phyloP scores from a whole-genome alignment of 352 stramenopile genomes.

The Thraustochytrium sp. region DNA sequence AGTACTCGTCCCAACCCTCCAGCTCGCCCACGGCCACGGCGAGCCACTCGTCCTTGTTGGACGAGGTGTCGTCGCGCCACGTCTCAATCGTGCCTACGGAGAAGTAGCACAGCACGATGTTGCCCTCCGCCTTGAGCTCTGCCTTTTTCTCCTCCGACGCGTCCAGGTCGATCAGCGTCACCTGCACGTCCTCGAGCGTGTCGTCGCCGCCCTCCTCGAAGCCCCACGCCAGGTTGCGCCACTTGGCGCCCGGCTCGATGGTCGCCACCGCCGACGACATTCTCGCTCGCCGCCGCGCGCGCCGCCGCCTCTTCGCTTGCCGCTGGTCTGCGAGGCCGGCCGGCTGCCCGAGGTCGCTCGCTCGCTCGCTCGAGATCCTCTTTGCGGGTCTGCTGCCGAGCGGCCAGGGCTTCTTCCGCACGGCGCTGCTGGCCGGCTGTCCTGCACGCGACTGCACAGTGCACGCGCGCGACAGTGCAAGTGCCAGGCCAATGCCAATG shows the following conservation, averaged over 20 bases:
- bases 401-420: too few species aligned
- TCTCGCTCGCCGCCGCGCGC: background rate
- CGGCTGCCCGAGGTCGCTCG: too few species aligned
- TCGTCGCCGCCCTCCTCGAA: background rate
- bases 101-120: constrained; percentile 61
- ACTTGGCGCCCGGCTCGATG: background rate
- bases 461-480: too few species aligned
- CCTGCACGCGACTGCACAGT: too few species aligned
- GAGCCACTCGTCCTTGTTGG: constrained; percentile 50
- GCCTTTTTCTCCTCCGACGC: constrained; percentile 53
- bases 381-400: too few species aligned
- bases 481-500: too few species aligned
- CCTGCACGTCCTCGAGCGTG: background rate
- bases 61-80: constrained; percentile 54
- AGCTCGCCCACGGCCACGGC: constrained; percentile 51
- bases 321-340: too few species aligned
- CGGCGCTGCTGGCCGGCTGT: too few species aligned
- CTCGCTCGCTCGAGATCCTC: too few species aligned
- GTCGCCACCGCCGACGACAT: background rate
- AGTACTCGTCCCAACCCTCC: constrained; percentile 51
- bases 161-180: constrained; percentile 39
- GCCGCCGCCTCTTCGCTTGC: background rate
- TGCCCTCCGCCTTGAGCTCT: constrained; percentile 31
- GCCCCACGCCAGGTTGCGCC: constrained; percentile 13
- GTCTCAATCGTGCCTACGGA: constrained; percentile 58